Evolutionary conservation across 208 protist genomes (phyloP), one percentile per base, ranked within the genome.

Genomic region (Leishmania martiniquensis): DNA sequence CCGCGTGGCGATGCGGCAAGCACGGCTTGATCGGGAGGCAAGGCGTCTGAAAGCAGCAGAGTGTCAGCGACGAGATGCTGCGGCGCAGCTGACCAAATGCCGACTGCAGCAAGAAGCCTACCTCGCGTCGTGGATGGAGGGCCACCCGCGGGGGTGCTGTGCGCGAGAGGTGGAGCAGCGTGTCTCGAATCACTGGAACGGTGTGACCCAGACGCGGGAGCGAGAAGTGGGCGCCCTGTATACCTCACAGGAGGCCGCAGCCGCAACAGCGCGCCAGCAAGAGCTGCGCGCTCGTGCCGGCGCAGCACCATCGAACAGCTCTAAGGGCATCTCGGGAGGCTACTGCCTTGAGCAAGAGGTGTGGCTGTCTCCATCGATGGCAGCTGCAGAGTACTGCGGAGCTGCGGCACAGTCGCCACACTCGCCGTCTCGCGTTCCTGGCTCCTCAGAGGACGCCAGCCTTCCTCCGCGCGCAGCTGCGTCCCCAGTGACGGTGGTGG

Each of bases 1-100:
- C 68, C 76, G 72, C 44, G 32, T 66, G n/a, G 29, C 62, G 4
- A 15, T 39, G 49, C 66, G 72, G 55, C 49, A 86, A 57, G 70
- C 54, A 7, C 83, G 78, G 20, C 37, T 80, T 20, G 25, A 54
- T 34, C 52, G 65, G 42, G 83, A 82, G 66, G 81, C 76, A 15
- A 49, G 77, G 15, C 82, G 78, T 34, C 86, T 81, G 44, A 80
- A 87, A 39, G 82, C 45, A 13, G 74, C 78, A 45, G 75, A 81
- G 59, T 72, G 70, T 44, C 75, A 81, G 55, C 81, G 79, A 34
- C 66, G 81, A 42, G 47, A 25, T 57, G 57, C 80, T 0, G 29
- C 55, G 13, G 47, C 69, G 60, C 59, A 82, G 68, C 54, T 85
- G n/a, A 44, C 71, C 55, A 62, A 82, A 25, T 59, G 57, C 49